phyloP scores from a whole-genome alignment of 2,329 filamentous ascomycete genomes.

The Hymenoscyphus linearis region DNA sequence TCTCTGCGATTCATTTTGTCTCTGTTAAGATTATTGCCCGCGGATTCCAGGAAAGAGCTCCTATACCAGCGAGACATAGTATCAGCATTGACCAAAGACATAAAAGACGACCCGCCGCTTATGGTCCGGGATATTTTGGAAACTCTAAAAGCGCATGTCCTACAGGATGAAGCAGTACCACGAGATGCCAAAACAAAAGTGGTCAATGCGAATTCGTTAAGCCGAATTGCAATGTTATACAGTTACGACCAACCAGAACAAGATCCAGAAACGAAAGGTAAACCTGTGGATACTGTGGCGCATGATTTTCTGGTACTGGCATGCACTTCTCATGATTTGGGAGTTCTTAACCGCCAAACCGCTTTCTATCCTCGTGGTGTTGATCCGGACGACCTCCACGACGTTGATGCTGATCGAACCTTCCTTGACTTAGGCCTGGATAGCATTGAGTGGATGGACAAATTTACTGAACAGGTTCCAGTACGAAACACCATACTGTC shows the following conservation, averaged over 20 bases:
- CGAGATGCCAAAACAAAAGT: conserved; percentile 69
- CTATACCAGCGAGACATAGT: conserved; percentile 68
- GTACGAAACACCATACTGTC: conserved; percentile 77
- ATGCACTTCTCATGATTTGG: conserved; percentile 69
- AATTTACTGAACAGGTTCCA: conserved; percentile 59
- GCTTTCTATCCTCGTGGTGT: conserved; percentile 78
- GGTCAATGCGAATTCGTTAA: conserved; percentile 69
- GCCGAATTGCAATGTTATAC: conserved; percentile 68
- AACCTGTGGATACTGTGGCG: conserved; percentile 59
- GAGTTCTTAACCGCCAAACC: conserved; percentile 68
- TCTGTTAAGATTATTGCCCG: conserved; percentile 71
- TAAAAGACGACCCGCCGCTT: conserved; percentile 72
- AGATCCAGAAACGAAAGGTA: conserved; percentile 36
- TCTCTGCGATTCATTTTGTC: conserved; percentile 76
- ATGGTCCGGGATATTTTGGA: conserved; percentile 71
- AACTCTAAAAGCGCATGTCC: conserved; percentile 62
- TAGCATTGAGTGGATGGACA: conserved; percentile 63
- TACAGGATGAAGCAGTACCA: conserved; percentile 69
- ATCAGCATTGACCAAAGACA: conserved; percentile 65
- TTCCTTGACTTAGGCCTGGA: conserved; percentile 62
- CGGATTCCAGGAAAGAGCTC: conserved; percentile 74
- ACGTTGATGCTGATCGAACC: conserved; percentile 40
- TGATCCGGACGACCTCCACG: conserved; percentile 51
- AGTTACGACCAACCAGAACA: conserved; percentile 49
- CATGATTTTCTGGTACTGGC: conserved; percentile 71